Evolutionary conservation across 352 stramenopile species (phyloP).

Genomic region (Phytopythium mirpurense): DNA sequence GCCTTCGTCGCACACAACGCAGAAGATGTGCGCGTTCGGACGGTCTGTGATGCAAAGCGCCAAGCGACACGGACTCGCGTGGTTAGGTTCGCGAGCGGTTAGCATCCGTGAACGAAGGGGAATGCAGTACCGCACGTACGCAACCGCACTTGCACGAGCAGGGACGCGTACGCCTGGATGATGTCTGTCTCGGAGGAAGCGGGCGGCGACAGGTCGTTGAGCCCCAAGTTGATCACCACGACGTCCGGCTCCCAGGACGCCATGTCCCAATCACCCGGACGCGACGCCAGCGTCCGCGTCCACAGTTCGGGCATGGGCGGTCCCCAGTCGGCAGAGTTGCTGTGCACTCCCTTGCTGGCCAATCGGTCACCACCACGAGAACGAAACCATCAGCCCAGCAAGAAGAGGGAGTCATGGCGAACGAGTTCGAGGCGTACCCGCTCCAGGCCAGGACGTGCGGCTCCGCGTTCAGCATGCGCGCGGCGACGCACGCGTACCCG

Average conservation of each 20-base stretch:
- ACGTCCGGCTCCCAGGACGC: slow-evolving; percentile 69
- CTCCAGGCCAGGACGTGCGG: slow-evolving; percentile 84
- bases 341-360: slow-evolving; percentile 78
- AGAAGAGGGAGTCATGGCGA: no score
- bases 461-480: slow-evolving; percentile 83
- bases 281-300: slow-evolving; percentile 83
- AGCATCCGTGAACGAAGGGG: no score
- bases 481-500: slow-evolving; percentile 74
- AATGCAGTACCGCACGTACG: slow-evolving; percentile 42
- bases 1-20: slow-evolving; percentile 78
- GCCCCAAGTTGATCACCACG: slow-evolving; percentile 82
- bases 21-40: slow-evolving; percentile 80
- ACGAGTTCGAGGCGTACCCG: slow-evolving; percentile 29
- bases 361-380: not conserved
- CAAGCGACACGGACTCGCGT: not conserved
- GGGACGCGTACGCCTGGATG: slow-evolving; percentile 62
- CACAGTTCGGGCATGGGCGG: slow-evolving; percentile 75
- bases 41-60: slow-evolving; percentile 32
- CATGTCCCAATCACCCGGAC: slow-evolving; percentile 67
- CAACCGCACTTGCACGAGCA: slow-evolving; percentile 71
- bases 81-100: not conserved
- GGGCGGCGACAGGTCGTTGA: slow-evolving; percentile 81
- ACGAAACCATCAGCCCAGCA: no score
- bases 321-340: slow-evolving; percentile 80
- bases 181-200: slow-evolving; percentile 82